These are phyloP conservation scores for Diaporthe destruens DNA, from an alignment of 2,329 filamentous ascomycete genomes.

Conservation along the genomic window DNA sequence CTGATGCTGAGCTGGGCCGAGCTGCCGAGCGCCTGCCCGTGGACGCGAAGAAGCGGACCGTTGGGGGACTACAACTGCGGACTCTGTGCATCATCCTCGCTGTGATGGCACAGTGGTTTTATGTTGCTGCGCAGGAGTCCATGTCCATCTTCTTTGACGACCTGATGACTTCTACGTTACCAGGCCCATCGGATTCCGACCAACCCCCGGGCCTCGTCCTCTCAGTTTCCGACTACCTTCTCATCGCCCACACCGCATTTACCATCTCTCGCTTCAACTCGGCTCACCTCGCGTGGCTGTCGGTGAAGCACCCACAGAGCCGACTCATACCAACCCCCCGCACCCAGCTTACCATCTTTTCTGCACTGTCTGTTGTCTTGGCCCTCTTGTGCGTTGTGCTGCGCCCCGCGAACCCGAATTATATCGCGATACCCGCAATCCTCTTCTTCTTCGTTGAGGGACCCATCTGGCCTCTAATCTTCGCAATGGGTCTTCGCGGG, in stretches of 20 bases:
- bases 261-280: constrained; percentile 79
- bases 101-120: constrained; percentile 81
- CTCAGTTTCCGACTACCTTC: constrained; percentile 74
- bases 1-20: constrained; percentile 66
- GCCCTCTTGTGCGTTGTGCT: constrained; percentile 62
- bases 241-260: constrained; percentile 80
- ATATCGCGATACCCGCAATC: constrained; percentile 71
- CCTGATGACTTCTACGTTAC: constrained; percentile 60
- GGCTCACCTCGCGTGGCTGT: constrained; percentile 72
- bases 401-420: constrained; percentile 58
- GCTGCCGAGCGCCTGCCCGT: constrained; percentile 62
- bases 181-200: constrained; percentile 46
- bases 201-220: constrained; percentile 61
- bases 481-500: constrained; percentile 82
- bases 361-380: constrained; percentile 70
- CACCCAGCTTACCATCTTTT: constrained; percentile 75
- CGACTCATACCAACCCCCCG: constrained; percentile 72
- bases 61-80: constrained; percentile 65
- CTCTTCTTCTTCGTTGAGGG: constrained; percentile 85
- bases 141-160: constrained; percentile 71
- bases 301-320: constrained; percentile 56
- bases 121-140: constrained; percentile 80
- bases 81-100: constrained; percentile 75
- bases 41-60: constrained; percentile 61
- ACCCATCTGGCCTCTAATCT: constrained; percentile 85